These are phyloP conservation scores for Pythium aquatile DNA, from an alignment of 352 stramenopile species.

Conservation along the genomic window DNA sequence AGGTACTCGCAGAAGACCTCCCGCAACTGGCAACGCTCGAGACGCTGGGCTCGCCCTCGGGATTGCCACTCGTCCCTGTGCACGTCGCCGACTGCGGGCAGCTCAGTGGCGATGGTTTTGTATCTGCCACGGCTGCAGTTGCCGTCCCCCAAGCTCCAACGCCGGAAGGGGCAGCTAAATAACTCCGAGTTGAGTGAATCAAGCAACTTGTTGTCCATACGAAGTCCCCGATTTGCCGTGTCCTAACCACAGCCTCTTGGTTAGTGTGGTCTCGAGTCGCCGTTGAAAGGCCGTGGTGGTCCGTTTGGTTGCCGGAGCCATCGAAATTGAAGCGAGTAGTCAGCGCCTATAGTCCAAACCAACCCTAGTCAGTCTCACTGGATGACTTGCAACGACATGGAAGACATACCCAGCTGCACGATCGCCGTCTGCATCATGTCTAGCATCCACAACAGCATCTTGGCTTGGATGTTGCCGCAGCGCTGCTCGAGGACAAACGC, in stretches of 20 bases:
- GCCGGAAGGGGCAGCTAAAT: not conserved
- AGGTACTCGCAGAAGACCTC: constrained; percentile 87
- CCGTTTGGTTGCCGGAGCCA: not conserved
- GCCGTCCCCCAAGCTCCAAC: not conserved
- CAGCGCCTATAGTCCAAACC: not conserved
- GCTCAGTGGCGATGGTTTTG: constrained; percentile 43
- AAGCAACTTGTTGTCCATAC: too few species aligned
- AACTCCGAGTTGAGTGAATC: too few species aligned
- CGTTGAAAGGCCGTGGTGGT: too few species aligned
- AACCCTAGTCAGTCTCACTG: not conserved
- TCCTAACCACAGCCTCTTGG: too few species aligned
- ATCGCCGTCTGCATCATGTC: constrained; percentile 23
- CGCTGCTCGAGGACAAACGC: constrained; percentile 22
- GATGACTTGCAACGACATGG: not conserved
- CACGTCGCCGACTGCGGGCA: constrained; percentile 61
- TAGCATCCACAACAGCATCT: constrained; percentile 21
- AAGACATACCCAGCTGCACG: constrained; percentile 2
- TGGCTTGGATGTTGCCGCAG: constrained; percentile 15
- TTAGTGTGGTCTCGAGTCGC: too few species aligned
- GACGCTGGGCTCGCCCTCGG: constrained; percentile 44
- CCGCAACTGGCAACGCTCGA: constrained; percentile 47
- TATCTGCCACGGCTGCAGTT: constrained; percentile 11
- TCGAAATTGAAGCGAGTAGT: not conserved
- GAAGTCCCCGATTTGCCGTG: too few species aligned
- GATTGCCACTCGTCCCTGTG: constrained; percentile 46